Evolutionary conservation across 495 filamentous ascomycete species (phyloP).

Genomic region (Immersiella caudata): DNA sequence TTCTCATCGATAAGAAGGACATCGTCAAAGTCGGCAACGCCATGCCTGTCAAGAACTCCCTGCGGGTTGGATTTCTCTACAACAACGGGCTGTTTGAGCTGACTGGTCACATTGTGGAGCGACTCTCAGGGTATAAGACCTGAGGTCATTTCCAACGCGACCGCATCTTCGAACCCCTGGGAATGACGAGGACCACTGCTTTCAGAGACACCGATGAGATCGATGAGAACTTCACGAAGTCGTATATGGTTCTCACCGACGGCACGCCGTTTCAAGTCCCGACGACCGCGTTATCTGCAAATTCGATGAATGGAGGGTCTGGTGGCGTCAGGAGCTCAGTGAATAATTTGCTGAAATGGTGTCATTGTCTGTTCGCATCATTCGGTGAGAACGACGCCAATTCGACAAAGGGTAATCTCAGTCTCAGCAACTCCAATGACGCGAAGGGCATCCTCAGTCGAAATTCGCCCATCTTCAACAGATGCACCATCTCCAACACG

Average conservation of each 20-base stretch:
- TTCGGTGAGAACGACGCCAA: too few species aligned
- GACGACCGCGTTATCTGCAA: not conserved
- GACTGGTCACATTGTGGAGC: conserved; percentile 10
- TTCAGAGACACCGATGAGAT: not conserved
- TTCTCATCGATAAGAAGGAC: conserved; percentile 17
- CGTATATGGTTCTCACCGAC: conserved; percentile 7
- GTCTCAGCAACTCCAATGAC: not conserved
- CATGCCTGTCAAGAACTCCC: conserved; percentile 5
- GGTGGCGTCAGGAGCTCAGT: conserved; percentile 13
- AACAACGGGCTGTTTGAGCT: conserved; percentile 14
- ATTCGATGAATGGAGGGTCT: conserved; percentile 17
- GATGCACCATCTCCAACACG: not conserved
- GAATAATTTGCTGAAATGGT: conserved; percentile 9
- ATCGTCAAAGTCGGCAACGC: conserved; percentile 17
- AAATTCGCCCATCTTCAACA: conserved; percentile 4
- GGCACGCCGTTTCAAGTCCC: not conserved
- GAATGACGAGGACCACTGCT: conserved; percentile 7
- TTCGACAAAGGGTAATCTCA: too few species aligned
- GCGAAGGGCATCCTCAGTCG: not conserved
- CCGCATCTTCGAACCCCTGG: conserved; percentile 5
- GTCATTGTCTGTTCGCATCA: conserved; percentile 2
- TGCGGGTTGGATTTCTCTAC: conserved; percentile 4
- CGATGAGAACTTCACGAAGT: conserved; percentile 7
- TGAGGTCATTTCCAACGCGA: conserved; percentile 13
- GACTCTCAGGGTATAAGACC: not conserved